Base-by-base conservation (phyloP, 495 filamentous ascomycete species). In the Neurospora cerealis region DNA sequence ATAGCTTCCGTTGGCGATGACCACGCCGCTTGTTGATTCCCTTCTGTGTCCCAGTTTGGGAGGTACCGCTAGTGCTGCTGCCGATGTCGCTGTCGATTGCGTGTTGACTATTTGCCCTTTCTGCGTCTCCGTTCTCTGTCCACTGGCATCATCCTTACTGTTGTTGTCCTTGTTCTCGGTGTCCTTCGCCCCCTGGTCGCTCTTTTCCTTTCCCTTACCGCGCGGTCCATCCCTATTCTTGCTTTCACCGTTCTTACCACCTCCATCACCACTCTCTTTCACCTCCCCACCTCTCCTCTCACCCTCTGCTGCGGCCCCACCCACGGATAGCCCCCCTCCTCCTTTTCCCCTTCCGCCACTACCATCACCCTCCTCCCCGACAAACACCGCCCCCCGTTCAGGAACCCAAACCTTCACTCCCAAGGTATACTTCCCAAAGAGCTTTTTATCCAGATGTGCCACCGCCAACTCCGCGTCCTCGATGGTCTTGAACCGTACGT, bases 401-500 rank as follows among this genome's bases (percentile, higher is more conserved):
- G 54, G 54, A 34, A 66, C 54, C 54, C 54, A 66, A 36, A 36
- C 7, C 15, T 66, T 34, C 54, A 66, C 54, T 32, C 32, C 32
- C 28, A 66, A 66, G 28, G 54, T 34, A 66, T 34, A 13, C 32
- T 34, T 66, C 28, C 54, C 54, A 36, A 17, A 19, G 28, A 36
- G 54, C 28, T 66, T 66, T 34, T 66, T 7, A 66, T 66, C 54
- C 54, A 66, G 28, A 66, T 66, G 54, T 17, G 54, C 54, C 54
- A 66, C 54, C 24, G 54, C 54, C 54, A 66, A 66, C 54, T 66
- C 54, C 15, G 54, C 54, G 13, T 66, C 41, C 48, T 42, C 75
- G 2, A 42, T 32, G n/a, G 71, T 13, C 15, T 19, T 3, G 37
- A 78, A 77, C 1, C 71, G 74, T 17, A 78, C 48, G 8, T 72